A percentile compares a stretch with the other conserved stretches of the same genome.
Conservation (phyloP, 2,329 filamentous ascomycete genomes). For the Phaeosphaeriaceae sp. region DNA sequence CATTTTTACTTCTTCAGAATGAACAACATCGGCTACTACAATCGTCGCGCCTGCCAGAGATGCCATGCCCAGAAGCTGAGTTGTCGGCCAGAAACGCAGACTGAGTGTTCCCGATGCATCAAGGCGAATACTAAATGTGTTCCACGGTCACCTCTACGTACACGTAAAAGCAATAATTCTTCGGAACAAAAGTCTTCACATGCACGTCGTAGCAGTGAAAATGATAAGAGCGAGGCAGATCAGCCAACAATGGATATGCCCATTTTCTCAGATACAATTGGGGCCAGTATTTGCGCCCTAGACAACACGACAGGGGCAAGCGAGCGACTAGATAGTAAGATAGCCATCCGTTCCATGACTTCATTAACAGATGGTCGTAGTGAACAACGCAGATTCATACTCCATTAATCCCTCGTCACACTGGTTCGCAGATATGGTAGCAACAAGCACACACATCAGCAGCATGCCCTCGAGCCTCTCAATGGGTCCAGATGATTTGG, state of each 20-base stretch:
- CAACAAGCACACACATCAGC: neutral
- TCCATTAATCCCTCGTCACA: neutral
- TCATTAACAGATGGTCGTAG: neutral
- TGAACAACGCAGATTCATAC: neutral
- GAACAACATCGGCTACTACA: neutral
- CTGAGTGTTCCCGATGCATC: neutral
- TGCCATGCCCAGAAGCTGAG: neutral
- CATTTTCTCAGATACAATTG: neutral
- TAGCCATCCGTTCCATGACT: neutral
- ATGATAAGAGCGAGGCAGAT: neutral
- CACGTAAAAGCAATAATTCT: neutral
- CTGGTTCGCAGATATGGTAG: neutral
- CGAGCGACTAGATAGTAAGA: neutral
- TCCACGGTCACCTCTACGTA: neutral
- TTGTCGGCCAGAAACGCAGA: neutral
- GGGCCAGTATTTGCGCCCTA: neutral
- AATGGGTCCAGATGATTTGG: neutral
- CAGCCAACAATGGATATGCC: neutral
- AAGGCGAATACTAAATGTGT: neutral
- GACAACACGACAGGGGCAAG: neutral
- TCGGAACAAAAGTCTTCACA: neutral
- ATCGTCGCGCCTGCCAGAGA: neutral
- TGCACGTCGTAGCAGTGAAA: neutral
- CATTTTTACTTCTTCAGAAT: neutral
- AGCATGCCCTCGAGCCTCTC: neutral